phyloP scores from a whole-genome alignment of 805 yeast genomes.

The Kodamaea fukazawae region DNA sequence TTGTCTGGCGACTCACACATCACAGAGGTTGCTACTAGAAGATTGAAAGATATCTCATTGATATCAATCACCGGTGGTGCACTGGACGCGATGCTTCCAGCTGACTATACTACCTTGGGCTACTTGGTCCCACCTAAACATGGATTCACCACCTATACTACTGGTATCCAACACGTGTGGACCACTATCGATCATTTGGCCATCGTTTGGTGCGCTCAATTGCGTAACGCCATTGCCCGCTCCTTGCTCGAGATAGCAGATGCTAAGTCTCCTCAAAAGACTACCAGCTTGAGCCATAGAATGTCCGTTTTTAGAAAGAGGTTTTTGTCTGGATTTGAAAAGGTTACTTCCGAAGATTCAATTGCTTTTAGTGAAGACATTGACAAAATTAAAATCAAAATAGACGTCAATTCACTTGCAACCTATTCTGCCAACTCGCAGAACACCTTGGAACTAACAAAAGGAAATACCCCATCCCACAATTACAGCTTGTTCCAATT shows the following conservation, averaged over 20 bases:
- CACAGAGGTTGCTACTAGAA: slow-evolving; percentile 17
- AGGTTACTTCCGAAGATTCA: background rate
- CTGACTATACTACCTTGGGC: slow-evolving; percentile 79
- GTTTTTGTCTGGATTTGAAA: slow-evolving; percentile 33
- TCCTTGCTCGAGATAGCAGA: slow-evolving; percentile 62
- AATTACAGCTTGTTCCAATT: slow-evolving; percentile 9
- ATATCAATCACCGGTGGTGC: slow-evolving; percentile 90
- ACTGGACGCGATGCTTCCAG: slow-evolving; percentile 75
- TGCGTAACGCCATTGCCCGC: slow-evolving; percentile 60
- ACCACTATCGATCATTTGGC: slow-evolving; percentile 93
- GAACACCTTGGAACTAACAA: slow-evolving; percentile 4
- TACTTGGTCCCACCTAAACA: slow-evolving; percentile 69
- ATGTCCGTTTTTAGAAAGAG: slow-evolving; percentile 52
- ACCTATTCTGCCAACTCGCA: slow-evolving; percentile 1
- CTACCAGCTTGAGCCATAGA: slow-evolving; percentile 52
- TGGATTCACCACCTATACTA: slow-evolving; percentile 80
- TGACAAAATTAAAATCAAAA: slow-evolving; percentile 2
- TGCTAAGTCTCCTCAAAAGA: slow-evolving; percentile 42
- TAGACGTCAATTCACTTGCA: slow-evolving; percentile 6
- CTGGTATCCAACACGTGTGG: slow-evolving; percentile 90
- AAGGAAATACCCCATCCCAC: background rate
- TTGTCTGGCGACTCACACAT: background rate
- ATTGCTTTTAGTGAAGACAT: background rate
- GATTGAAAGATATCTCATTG: slow-evolving; percentile 60
- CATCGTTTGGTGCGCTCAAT: slow-evolving; percentile 93